Evolutionary conservation across 371 early-diverging fungal genomes (phyloP).

Genomic region (Basidiobolus meristosporus): DNA sequence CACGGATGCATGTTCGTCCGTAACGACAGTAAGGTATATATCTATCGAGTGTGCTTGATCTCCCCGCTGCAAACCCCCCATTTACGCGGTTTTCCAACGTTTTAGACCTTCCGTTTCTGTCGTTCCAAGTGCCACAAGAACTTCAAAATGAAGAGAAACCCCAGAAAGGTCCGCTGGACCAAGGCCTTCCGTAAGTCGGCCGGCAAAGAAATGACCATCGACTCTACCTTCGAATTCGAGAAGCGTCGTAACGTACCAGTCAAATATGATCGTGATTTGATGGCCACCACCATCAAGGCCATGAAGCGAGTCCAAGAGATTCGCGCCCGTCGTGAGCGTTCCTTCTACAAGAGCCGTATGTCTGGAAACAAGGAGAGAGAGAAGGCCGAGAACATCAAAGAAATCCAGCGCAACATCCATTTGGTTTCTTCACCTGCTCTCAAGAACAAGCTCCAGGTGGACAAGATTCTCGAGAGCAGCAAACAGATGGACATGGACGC

Average conservation of each 20-base stretch:
- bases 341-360: slow-evolving; percentile 73
- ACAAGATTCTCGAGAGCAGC: too few relatives aligned
- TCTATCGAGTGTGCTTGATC: neutral
- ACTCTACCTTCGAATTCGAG: slow-evolving; percentile 93
- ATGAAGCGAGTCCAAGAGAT: slow-evolving; percentile 93
- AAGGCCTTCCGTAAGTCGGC: slow-evolving; percentile 95
- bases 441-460: slow-evolving; percentile 27
- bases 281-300: slow-evolving; percentile 87
- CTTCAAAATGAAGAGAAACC: slow-evolving; percentile 99
- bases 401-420: slow-evolving; percentile 72
- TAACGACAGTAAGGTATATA: slow-evolving; percentile 81
- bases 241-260: slow-evolving; percentile 93
- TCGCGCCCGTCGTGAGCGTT: slow-evolving; percentile 73
- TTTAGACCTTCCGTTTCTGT: slow-evolving; percentile 87
- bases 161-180: slow-evolving; percentile 98
- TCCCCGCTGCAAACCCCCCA: neutral
- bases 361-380: slow-evolving; percentile 59
- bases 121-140: slow-evolving; percentile 98
- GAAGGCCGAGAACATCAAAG: slow-evolving; percentile 43
- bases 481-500: too few relatives aligned
- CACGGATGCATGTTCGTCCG: slow-evolving; percentile 98
- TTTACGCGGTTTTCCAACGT: neutral
- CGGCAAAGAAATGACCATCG: slow-evolving; percentile 97
- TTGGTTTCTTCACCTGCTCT: slow-evolving; percentile 46
- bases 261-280: slow-evolving; percentile 88